Conservation (phyloP, 495 filamentous ascomycete genomes). For the Penicillium egyptiacum region DNA sequence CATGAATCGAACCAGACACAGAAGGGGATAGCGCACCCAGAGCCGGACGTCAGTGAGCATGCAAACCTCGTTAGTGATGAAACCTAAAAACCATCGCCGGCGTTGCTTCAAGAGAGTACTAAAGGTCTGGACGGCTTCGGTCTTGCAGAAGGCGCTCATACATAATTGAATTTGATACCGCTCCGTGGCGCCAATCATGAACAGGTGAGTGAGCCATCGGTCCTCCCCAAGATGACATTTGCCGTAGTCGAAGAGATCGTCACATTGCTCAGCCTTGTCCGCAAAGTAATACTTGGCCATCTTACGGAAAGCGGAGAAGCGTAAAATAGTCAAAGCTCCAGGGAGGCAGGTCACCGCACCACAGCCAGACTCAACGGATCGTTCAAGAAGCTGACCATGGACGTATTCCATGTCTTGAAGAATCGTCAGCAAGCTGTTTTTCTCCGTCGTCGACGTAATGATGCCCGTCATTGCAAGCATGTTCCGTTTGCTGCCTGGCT, state of each 20-base stretch:
- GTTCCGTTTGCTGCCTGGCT: conserved; percentile 86
- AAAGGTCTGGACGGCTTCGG: conserved; percentile 91
- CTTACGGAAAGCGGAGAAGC: conserved; percentile 92
- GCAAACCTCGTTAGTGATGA: conserved; percentile 97
- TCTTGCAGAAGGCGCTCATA: conserved; percentile 97
- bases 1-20: conserved; percentile 88
- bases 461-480: conserved; percentile 99
- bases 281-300: conserved; percentile 99
- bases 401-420: conserved; percentile 99
- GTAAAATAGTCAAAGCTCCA: conserved; percentile 89
- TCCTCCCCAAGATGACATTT: conserved; percentile 97
- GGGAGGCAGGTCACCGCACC: conserved; percentile 95
- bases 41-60: conserved; percentile 94
- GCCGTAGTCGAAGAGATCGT: conserved; percentile 94
- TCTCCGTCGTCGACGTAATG: conserved; percentile 91
- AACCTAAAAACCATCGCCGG: conserved; percentile 94
- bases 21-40: conserved; percentile 87
- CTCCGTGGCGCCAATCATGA: conserved; percentile 96
- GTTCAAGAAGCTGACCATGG: conserved; percentile 95
- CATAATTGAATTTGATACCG: conserved; percentile 97
- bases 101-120: conserved; percentile 88
- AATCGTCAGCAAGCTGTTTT: conserved; percentile 85
- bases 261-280: conserved; percentile 93
- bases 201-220: conserved; percentile 95
- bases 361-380: conserved; percentile 93